Evolutionary conservation across 441 rosid genomes (phyloP).

Genomic region (Viola pubescens): DNA sequence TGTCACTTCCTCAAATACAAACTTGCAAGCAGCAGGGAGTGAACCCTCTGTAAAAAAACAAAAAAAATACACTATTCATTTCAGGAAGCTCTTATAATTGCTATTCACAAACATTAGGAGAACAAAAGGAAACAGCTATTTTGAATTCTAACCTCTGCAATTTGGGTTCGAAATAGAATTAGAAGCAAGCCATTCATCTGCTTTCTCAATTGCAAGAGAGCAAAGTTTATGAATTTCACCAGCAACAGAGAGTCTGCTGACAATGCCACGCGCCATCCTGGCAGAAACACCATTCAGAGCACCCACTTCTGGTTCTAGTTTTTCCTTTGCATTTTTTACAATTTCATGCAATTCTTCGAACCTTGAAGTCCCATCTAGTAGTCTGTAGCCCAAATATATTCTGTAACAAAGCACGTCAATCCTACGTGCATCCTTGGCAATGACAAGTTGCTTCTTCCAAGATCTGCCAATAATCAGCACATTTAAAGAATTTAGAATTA

Average conservation of each 20-base stretch:
- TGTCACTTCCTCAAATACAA: slow-evolving; percentile 75
- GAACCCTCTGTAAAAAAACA: slow-evolving; percentile 46
- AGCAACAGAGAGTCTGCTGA: slow-evolving; percentile 81
- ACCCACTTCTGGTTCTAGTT: slow-evolving; percentile 82
- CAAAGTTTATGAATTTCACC: slow-evolving; percentile 77
- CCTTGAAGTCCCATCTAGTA: slow-evolving; percentile 67
- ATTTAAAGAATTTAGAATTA: not conserved
- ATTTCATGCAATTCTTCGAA: slow-evolving; percentile 66
- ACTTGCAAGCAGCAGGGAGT: slow-evolving; percentile 86
- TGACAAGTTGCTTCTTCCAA: slow-evolving; percentile 85
- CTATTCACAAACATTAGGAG: slow-evolving; percentile 2
- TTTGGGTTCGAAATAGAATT: slow-evolving; percentile 29
- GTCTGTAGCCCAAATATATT: slow-evolving; percentile 76
- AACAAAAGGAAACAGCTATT: not conserved
- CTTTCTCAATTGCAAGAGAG: slow-evolving; percentile 61
- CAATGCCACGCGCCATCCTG: slow-evolving; percentile 82
- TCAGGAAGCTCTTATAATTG: slow-evolving; percentile 6
- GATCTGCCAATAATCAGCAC: slow-evolving; percentile 39
- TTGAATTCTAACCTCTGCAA: slow-evolving; percentile 43
- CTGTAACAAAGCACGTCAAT: slow-evolving; percentile 80
- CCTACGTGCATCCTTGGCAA: slow-evolving; percentile 89
- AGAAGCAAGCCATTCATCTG: slow-evolving; percentile 51
- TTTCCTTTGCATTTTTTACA: slow-evolving; percentile 65
- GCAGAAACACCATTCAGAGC: slow-evolving; percentile 65
- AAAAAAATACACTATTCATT: slow-evolving; percentile 15